Percentiles rank a stretch among this genome's conserved stretches.
These are phyloP conservation scores for Garcia nutans DNA, from an alignment of 345 rosid genomes.

Conservation along the genomic window DNA sequence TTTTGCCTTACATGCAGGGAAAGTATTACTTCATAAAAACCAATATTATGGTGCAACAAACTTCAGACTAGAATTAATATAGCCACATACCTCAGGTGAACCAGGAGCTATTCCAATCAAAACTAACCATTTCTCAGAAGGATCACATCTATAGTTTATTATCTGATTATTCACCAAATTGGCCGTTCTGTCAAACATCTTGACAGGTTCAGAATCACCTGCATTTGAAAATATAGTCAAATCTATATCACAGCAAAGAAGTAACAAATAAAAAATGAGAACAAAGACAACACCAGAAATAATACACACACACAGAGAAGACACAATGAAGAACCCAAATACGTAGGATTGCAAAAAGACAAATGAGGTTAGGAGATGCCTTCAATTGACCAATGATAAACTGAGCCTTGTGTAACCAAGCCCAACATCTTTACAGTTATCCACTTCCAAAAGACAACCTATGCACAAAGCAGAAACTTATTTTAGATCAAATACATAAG, in stretches of 20 bases:
- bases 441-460: conserved; percentile 99
- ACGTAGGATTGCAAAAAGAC: not conserved
- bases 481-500: not conserved
- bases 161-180: conserved; percentile 93
- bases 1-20: not conserved
- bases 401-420: conserved; percentile 79
- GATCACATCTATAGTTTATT: conserved; percentile 92
- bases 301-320: not conserved
- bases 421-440: conserved; percentile 91
- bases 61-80: not conserved
- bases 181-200: conserved; percentile 96
- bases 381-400: conserved; percentile 98
- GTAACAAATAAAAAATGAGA: not conserved
- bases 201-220: conserved; percentile 97
- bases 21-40: not conserved
- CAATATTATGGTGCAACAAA: not conserved
- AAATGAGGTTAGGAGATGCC: conserved; percentile 38
- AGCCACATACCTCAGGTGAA: conserved; percentile 72
- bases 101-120: conserved; percentile 99
- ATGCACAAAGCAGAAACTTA: conserved; percentile 6
- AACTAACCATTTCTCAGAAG: conserved; percentile 95
- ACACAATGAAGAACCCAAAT: not conserved
- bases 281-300: not conserved
- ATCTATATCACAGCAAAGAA: not conserved
- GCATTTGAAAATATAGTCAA: not conserved